These are phyloP conservation scores for Zygosaccharomyces gambellarensis DNA, from an alignment of 805 yeast species.

Conservation along the genomic window DNA sequence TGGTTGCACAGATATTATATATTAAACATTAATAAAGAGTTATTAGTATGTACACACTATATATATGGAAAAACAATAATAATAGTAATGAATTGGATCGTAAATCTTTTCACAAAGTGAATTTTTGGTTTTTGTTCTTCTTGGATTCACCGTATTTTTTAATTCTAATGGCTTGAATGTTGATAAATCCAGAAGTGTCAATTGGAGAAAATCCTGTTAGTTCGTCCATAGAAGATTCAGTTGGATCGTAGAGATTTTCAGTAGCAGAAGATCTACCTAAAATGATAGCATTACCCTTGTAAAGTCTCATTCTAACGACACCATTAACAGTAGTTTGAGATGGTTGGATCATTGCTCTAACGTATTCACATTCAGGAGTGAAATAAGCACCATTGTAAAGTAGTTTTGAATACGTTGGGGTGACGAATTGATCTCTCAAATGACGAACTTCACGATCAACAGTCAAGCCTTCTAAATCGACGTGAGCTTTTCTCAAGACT, in stretches of 20 bases:
- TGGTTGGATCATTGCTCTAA: slow-evolving; percentile 88
- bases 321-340: slow-evolving; percentile 96
- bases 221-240: slow-evolving; percentile 99
- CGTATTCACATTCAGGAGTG: slow-evolving; percentile 96
- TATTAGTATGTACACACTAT: not conserved
- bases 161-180: slow-evolving; percentile 96
- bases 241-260: slow-evolving; percentile 94
- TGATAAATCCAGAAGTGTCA: slow-evolving; percentile 95
- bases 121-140: slow-evolving; percentile 62
- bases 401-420: slow-evolving; percentile 83
- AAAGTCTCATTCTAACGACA: slow-evolving; percentile 85
- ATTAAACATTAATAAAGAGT: not conserved
- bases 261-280: slow-evolving; percentile 94
- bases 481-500: slow-evolving; percentile 85
- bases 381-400: slow-evolving; percentile 97
- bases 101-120: slow-evolving; percentile 31
- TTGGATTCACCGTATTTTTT: slow-evolving; percentile 97
- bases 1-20: not conserved
- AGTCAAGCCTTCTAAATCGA: slow-evolving; percentile 95
- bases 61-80: not conserved
- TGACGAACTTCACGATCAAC: slow-evolving; percentile 97
- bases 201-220: slow-evolving; percentile 96
- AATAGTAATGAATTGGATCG: not conserved
- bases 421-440: slow-evolving; percentile 92
- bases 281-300: slow-evolving; percentile 81